Base-by-base conservation (phyloP, 345 rosid genomes). In the Rhodamnia rubescens region DNA sequence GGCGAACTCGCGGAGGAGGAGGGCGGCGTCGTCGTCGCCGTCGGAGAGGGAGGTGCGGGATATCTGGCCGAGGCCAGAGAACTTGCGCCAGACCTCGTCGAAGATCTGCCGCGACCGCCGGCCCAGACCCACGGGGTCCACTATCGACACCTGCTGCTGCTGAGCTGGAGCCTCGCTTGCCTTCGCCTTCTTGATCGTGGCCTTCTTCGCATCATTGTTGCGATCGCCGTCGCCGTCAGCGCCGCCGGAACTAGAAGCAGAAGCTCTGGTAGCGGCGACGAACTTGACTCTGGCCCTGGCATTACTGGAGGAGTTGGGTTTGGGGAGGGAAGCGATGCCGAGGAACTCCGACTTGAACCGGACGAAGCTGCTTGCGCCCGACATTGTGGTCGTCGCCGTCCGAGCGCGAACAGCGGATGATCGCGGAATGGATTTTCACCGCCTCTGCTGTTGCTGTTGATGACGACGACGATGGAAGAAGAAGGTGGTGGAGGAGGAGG, bases 1-100 rank as follows among this genome's bases (percentile, higher is more conserved):
- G 87, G 93, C 96, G 86, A 97, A 97, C 84, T 95, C 99, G 85
- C 99, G 95, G 95, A 95, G 94, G 84, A 98, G 99, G n/a, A 98
- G 98, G 85, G 93, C 98, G 85, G 93, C 90, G 87, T 94, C 91
- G 42, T 92, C 95, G 53, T 88, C 87, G 24, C 95, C 98, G 87
- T 94, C 95, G 13, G 93, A 88, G 51, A 96, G 93, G 49, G 87
- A 92, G 54, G 98, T 95, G 85, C 99, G 91, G 26, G 98, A 97
- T 49, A 97, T 97, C 92, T 97, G 98, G 14, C 98, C 98, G 55
- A 97, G 89, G 22, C 97, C 98, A 16, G 98, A 97, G 91, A 97
- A 97, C 90, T 97, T 97, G 85, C 98, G 90, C 99, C 99, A 97
- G 22, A 95, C 98, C 88, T 94, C 96, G 85, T 95, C 98, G 85